Evolutionary conservation across 1,284 basidiomycete genomes (phyloP), one percentile per base, ranked within the genome.

Genomic region (Gymnopus androsaceus): DNA sequence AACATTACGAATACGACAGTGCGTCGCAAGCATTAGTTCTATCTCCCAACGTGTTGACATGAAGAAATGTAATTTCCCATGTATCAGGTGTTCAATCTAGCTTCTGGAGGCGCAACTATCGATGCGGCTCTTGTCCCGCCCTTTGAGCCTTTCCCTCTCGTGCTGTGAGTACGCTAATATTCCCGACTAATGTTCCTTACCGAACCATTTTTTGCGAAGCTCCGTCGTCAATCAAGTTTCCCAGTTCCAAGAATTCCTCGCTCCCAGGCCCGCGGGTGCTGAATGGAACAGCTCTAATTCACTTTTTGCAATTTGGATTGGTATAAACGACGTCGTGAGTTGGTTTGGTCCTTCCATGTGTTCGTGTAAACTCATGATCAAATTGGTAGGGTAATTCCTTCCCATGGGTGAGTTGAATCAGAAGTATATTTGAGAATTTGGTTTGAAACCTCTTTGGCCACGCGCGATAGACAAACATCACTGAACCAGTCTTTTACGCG

Each of bases 281-380:
- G 59, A 72, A 36, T 87, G 84, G 84, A 65, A 73, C 40, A 77
- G 79, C 60, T 70, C 75, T 2, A 78, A 85, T 63, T 77, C 82
- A 28, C 69, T 86, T 1, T 86, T 86, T 64, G 79, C 80, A 3
- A 64, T 85, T 51, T 87, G 83, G 81, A 84, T 87, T 61, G 85
- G 84, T 4, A 87, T 87, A 55, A 85, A 85, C 55, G 84, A 84
- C 60, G 76, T 85, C 44, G 82, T 84, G 66, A 51, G 76, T 69
- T 40, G 37, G n/a, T 37, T 30, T 57, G 25, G 23, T 5, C 28
- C 14, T 25, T 45, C 28, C 37, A 19, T 12, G 25, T 23, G 9
- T 17, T 9, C 12, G 45, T 12, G 4, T 52, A 11, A 28, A 14
- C 27, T 51, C 36, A 31, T 49, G 49, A 19, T n/a, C n/a, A 49